A percentile compares a stretch with the other conserved stretches of the same genome.
Conservation (phyloP, 2,329 filamentous ascomycete species). For the Microcyclospora pomicola region DNA sequence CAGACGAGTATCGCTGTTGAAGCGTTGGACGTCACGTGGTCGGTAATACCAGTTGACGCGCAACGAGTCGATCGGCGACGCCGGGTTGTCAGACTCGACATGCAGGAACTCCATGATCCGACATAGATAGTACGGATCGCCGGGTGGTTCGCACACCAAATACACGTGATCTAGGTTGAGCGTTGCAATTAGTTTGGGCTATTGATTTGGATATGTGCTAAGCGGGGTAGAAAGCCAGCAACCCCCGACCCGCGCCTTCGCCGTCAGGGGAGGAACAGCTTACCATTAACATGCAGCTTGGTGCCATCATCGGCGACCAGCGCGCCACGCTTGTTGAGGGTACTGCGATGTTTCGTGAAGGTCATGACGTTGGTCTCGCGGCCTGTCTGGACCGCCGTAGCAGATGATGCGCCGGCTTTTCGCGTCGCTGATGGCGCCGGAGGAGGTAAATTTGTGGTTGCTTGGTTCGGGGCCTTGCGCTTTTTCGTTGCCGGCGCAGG, state of each 20-base stretch:
- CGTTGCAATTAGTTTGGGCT: background rate
- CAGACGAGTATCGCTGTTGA: constrained; percentile 76
- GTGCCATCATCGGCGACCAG: constrained; percentile 87
- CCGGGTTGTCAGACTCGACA: constrained; percentile 53
- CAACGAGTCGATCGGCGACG: constrained; percentile 66
- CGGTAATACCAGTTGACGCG: constrained; percentile 98
- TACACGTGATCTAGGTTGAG: constrained; percentile 64
- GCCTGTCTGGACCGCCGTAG: constrained; percentile 26
- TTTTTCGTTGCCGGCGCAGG: constrained; percentile 57
- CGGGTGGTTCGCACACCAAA: constrained; percentile 90
- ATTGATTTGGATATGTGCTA: constrained; percentile 1
- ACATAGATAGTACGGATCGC: constrained; percentile 93
- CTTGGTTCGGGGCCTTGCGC: constrained; percentile 46
- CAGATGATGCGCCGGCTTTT: constrained; percentile 26
- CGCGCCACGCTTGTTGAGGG: constrained; percentile 55
- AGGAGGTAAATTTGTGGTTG: constrained; percentile 10
- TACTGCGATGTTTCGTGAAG: constrained; percentile 59
- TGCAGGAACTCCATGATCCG: constrained; percentile 98
- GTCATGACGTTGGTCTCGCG: constrained; percentile 76
- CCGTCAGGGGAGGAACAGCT: constrained; percentile 22
- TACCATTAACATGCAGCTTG: constrained; percentile 71
- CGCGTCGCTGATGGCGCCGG: constrained; percentile 14
- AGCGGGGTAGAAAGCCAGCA: constrained; percentile 7
- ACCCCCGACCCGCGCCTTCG: constrained; percentile 4
- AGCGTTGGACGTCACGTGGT: constrained; percentile 87